These are phyloP conservation scores for Phytophthora aleatoria DNA, from an alignment of 352 stramenopile genomes.

Conservation along the genomic window DNA sequence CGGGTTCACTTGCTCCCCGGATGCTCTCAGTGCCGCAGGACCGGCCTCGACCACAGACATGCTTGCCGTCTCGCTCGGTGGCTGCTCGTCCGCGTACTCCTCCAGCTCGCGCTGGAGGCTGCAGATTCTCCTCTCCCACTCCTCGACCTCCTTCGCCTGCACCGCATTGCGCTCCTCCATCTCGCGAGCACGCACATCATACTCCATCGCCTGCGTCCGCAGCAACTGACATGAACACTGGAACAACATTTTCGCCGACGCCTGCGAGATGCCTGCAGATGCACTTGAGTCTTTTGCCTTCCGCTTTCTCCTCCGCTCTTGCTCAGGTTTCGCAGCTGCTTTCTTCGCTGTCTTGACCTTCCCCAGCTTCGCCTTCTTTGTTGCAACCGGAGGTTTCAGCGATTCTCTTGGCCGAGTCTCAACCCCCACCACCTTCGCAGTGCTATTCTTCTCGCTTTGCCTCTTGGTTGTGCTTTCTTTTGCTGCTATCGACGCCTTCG, in stretches of 20 bases:
- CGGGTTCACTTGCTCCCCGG: conserved; percentile 3
- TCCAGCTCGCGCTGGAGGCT: conserved; percentile 35
- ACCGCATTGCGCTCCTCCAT: conserved; percentile 46
- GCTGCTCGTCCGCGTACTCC: conserved; percentile 30
- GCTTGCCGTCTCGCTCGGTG: background rate
- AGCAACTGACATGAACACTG: conserved; percentile 47
- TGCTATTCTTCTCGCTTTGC: background rate
- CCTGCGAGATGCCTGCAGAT: conserved; percentile 20
- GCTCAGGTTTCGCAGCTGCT: conserved; percentile 11
- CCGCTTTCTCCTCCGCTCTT: conserved; percentile 27
- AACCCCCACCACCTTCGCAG: background rate
- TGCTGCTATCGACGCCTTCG: conserved; percentile 6
- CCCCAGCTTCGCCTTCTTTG: conserved; percentile 11
- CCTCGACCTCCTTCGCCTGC: conserved; percentile 35
- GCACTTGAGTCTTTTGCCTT: conserved; percentile 10
- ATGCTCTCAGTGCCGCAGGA: background rate
- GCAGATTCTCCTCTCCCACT: conserved; percentile 49
- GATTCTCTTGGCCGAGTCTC: background rate
- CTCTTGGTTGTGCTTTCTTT: background rate
- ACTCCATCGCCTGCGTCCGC: conserved; percentile 43
- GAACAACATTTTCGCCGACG: conserved; percentile 48
- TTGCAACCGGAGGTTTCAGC: background rate
- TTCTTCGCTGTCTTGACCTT: conserved; percentile 18
- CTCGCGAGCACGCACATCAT: conserved; percentile 47
- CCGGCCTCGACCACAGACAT: conserved; percentile 10